phyloP scores from a whole-genome alignment of 2,329 filamentous ascomycete species.

The Ascochyta lentis region DNA sequence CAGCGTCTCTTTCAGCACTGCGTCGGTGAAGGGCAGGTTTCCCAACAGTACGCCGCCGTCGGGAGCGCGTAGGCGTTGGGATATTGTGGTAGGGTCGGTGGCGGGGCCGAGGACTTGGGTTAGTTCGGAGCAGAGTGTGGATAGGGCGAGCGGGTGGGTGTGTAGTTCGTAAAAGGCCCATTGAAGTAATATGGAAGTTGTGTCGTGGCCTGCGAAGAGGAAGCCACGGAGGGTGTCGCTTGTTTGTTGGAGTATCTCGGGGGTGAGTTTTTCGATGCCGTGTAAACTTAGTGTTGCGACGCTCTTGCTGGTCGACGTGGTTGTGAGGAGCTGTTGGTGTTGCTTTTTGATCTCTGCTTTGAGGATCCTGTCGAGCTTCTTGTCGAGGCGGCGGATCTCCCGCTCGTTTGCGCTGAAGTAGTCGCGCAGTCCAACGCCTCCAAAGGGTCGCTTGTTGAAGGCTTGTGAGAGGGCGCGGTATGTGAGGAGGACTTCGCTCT shows the following conservation, averaged over 20 bases:
- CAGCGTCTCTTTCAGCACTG: slow-evolving; percentile 53
- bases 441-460: slow-evolving; percentile 25
- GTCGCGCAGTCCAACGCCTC: slow-evolving; percentile 17
- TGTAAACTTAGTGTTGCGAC: slow-evolving; percentile 23
- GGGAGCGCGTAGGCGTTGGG: neutral
- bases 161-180: slow-evolving; percentile 38
- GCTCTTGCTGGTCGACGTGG: slow-evolving; percentile 9
- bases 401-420: slow-evolving; percentile 27
- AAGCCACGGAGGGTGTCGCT: slow-evolving; percentile 46
- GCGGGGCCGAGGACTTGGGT: neutral
- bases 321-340: slow-evolving; percentile 8
- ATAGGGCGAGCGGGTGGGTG: slow-evolving; percentile 21
- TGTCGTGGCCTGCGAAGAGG: slow-evolving; percentile 45
- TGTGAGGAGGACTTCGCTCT: slow-evolving; percentile 22
- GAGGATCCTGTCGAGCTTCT: slow-evolving; percentile 22
- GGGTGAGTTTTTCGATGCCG: slow-evolving; percentile 21
- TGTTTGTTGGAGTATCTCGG: slow-evolving; percentile 38
- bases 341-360: slow-evolving; percentile 23
- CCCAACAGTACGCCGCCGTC: neutral
- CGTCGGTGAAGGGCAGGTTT: slow-evolving; percentile 52
- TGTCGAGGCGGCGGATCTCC: slow-evolving; percentile 16
- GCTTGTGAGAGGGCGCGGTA: slow-evolving; percentile 25
- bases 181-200: slow-evolving; percentile 33
- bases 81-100: neutral
- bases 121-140: neutral